A percentile compares a stretch with the other conserved stretches of the same genome.
Evolutionary conservation across 2,329 filamentous ascomycete genomes (phyloP).

Genomic region (Plectosphaerella plurivora): DNA sequence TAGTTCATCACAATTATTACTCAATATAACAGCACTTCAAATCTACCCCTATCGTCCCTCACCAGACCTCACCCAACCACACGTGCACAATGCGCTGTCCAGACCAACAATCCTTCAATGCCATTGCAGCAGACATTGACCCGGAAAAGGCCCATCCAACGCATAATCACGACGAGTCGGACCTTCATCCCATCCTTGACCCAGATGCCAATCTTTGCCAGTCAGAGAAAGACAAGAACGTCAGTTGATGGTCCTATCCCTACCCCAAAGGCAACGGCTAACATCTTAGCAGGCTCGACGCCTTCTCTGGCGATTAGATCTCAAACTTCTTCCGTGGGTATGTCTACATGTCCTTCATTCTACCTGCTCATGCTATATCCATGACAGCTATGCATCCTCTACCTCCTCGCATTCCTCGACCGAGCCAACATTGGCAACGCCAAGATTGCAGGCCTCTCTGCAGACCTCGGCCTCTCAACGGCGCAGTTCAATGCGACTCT

Average conservation of each 20-base stretch:
- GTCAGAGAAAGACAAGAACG: neutral
- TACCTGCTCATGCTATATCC: neutral
- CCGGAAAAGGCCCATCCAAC: neutral
- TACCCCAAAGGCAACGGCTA: neutral
- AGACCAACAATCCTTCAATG: neutral
- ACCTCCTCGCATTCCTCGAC: slow-evolving; percentile 70
- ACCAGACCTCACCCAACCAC: neutral
- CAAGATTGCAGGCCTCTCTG: slow-evolving; percentile 34
- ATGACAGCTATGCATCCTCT: slow-evolving; percentile 42
- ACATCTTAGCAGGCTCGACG: neutral
- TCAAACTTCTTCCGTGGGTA: neutral
- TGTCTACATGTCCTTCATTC: neutral
- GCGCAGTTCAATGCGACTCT: slow-evolving; percentile 69
- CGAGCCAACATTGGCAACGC: slow-evolving; percentile 75
- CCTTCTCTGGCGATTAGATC: neutral
- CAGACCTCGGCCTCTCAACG: slow-evolving; percentile 23
- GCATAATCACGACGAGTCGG: neutral
- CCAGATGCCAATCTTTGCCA: neutral
- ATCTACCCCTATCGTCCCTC: neutral
- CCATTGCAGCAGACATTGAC: neutral
- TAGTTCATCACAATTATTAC: too few relatives aligned
- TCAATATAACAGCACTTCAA: neutral
- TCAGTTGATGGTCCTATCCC: neutral
- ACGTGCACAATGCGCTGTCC: neutral
- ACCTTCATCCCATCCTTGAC: neutral